Evolutionary conservation across 768 basidiomycete species (phyloP).

Genomic region (Hemileccinum impolitum): DNA sequence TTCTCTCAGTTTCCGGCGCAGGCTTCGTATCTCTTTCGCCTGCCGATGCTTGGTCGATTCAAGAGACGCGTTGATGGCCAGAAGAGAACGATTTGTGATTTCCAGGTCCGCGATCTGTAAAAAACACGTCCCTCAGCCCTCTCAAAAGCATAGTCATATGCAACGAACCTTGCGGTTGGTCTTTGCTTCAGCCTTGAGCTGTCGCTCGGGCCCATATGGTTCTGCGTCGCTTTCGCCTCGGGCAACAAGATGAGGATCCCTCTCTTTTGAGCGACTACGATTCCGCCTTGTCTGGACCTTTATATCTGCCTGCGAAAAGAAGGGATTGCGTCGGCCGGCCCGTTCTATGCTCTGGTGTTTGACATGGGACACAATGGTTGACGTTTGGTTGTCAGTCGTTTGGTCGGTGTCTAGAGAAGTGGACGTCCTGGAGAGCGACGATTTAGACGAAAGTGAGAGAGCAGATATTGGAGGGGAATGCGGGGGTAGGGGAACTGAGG

Average conservation of each 20-base stretch:
- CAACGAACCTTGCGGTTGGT: conserved; percentile 76
- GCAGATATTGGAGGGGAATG: conserved; percentile 71
- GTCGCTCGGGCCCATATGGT: conserved; percentile 40
- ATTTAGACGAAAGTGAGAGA: conserved; percentile 75
- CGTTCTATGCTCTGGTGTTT: conserved; percentile 32
- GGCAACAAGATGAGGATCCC: conserved; percentile 8
- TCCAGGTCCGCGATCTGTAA: conserved; percentile 85
- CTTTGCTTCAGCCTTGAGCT: conserved; percentile 70
- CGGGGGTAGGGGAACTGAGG: conserved; percentile 57
- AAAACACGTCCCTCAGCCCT: conserved; percentile 3
- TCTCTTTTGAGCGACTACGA: conserved; percentile 22
- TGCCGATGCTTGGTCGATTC: conserved; percentile 80
- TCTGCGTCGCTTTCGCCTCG: conserved; percentile 35
- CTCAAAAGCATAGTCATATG: neutral
- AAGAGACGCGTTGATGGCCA: conserved; percentile 79
- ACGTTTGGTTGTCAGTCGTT: conserved; percentile 34
- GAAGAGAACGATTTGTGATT: conserved; percentile 83
- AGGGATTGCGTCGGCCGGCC: conserved; percentile 9
- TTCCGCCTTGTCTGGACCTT: conserved; percentile 11
- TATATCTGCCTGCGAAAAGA: conserved; percentile 14
- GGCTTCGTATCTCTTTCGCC: conserved; percentile 79
- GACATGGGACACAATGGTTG: conserved; percentile 44
- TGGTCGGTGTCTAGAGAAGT: conserved; percentile 39
- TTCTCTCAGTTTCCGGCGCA: conserved; percentile 79
- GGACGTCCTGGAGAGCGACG: conserved; percentile 58